A percentile compares a stretch with the other conserved stretches of the same genome.
phyloP scores from a whole-genome alignment of 805 yeast species.

The Yamadazyma takamatsuzukensis region DNA sequence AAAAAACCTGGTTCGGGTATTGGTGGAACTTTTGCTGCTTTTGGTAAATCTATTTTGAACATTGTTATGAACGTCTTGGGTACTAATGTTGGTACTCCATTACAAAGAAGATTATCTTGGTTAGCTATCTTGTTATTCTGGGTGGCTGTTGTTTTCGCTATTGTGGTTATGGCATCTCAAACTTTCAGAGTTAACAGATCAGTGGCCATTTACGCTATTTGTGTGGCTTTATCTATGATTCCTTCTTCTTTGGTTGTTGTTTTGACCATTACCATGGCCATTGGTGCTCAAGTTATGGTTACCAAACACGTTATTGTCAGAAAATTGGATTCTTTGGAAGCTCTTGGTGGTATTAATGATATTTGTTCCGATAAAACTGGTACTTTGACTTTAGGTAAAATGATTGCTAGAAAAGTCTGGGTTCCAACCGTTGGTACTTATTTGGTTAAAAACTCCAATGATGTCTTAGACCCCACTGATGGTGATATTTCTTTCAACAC shows the following conservation, averaged over 20 bases:
- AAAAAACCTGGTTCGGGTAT: slow-evolving; percentile 40
- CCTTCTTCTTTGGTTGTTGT: slow-evolving; percentile 80
- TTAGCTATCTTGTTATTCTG: slow-evolving; percentile 69
- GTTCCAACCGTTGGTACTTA: slow-evolving; percentile 60
- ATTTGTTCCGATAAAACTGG: slow-evolving; percentile 85
- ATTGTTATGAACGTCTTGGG: slow-evolving; percentile 70
- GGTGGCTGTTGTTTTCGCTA: slow-evolving; percentile 81
- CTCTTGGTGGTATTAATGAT: slow-evolving; percentile 73
- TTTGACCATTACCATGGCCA: slow-evolving; percentile 82
- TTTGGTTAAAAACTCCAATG: slow-evolving; percentile 50
- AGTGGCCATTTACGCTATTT: slow-evolving; percentile 85
- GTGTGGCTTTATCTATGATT: slow-evolving; percentile 79
- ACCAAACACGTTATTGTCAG: slow-evolving; percentile 67
- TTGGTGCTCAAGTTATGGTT: slow-evolving; percentile 74
- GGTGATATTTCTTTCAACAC: slow-evolving; percentile 43
- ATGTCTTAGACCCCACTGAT: slow-evolving; percentile 60
- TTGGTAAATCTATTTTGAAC: slow-evolving; percentile 47
- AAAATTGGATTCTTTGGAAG: slow-evolving; percentile 74
- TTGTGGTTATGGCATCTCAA: slow-evolving; percentile 84
- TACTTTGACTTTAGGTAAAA: slow-evolving; percentile 74
- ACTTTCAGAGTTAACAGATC: slow-evolving; percentile 68
- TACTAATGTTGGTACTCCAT: slow-evolving; percentile 74
- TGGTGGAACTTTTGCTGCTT: slow-evolving; percentile 45
- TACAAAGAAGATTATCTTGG: slow-evolving; percentile 71
- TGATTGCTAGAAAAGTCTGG: slow-evolving; percentile 72